phyloP scores from a whole-genome alignment of 2,329 filamentous ascomycete species.

The Camillea tinctor region DNA sequence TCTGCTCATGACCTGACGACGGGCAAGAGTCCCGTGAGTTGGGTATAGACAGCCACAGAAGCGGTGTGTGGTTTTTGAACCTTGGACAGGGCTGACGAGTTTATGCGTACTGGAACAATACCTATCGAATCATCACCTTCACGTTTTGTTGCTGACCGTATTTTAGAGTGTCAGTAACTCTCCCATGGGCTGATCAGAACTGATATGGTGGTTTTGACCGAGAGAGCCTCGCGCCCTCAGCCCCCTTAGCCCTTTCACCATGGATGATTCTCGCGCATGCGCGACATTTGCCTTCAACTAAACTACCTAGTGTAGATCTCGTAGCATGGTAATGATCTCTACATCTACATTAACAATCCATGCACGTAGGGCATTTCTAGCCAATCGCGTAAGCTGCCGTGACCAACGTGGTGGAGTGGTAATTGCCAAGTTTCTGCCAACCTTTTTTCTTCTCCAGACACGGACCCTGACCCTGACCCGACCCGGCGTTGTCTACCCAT shows the following conservation, averaged over 20 bases:
- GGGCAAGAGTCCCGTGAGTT: background rate
- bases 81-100: background rate
- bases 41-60: background rate
- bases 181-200: background rate
- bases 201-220: background rate
- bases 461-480: too few relatives aligned
- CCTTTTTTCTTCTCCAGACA: too few relatives aligned
- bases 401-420: too few relatives aligned
- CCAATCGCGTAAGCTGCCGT: too few relatives aligned
- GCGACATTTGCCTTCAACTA: background rate
- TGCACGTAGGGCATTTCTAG: too few relatives aligned
- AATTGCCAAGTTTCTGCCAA: too few relatives aligned
- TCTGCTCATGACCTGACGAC: background rate
- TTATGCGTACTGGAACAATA: background rate
- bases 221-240: too few relatives aligned
- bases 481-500: too few relatives aligned
- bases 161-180: background rate
- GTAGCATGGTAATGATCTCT: too few relatives aligned
- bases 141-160: background rate
- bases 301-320: too few relatives aligned
- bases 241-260: background rate
- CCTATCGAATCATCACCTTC: background rate
- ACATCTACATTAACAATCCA: too few relatives aligned
- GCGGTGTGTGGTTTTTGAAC: background rate
- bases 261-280: background rate